Conservation (phyloP, 805 yeast species). For the Metschnikowia santaceciliae region DNA sequence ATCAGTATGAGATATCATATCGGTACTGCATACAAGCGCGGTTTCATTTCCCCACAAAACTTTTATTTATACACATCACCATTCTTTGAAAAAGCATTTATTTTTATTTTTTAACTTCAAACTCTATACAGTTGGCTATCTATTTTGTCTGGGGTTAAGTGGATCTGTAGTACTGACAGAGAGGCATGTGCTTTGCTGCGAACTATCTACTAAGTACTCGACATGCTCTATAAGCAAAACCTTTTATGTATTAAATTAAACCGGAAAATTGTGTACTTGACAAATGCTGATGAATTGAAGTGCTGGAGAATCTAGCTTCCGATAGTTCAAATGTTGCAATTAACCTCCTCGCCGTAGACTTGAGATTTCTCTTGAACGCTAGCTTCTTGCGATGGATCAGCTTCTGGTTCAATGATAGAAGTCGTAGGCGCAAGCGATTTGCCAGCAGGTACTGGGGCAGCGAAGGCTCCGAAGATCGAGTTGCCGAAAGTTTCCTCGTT, state of each 20-base stretch:
- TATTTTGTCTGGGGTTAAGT: no score
- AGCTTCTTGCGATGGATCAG: background rate
- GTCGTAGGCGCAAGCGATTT: background rate
- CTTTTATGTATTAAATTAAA: background rate
- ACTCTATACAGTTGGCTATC: no score
- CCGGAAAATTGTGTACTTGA: background rate
- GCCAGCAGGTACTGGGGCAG: constrained; percentile 1
- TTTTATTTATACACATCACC: background rate
- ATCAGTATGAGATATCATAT: background rate
- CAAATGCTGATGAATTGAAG: background rate
- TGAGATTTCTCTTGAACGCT: background rate
- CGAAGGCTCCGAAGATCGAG: constrained; percentile 1
- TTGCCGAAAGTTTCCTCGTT: background rate
- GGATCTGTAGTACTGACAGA: no score
- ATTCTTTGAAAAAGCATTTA: no score
- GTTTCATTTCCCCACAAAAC: background rate
- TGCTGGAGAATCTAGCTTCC: background rate
- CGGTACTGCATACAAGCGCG: background rate
- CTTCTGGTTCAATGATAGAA: background rate
- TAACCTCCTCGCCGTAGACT: constrained; percentile 2
- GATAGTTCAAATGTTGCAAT: background rate
- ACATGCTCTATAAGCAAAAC: background rate
- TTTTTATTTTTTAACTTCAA: no score
- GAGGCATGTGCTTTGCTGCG: no score
- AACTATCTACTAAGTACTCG: no score